phyloP scores from a whole-genome alignment of 129 eudicot genomes.

The Artemisia annua region DNA sequence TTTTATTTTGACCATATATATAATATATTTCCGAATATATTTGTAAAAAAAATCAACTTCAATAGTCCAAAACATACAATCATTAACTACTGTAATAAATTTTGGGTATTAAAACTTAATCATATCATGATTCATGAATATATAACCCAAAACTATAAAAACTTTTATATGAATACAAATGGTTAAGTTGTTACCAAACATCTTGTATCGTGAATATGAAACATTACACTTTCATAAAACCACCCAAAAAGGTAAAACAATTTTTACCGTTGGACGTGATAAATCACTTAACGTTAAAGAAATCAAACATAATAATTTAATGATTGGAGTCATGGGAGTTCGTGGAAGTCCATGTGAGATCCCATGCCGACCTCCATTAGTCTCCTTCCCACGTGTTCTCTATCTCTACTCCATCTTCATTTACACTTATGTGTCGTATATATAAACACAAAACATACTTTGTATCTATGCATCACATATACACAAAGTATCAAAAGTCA shows the following conservation, averaged over 20 bases:
- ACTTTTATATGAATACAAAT: too few relatives aligned
- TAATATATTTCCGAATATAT: too few relatives aligned
- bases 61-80: too few relatives aligned
- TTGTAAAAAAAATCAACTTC: too few relatives aligned
- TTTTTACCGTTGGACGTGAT: not conserved
- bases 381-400: constrained; percentile 40
- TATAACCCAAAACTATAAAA: too few relatives aligned
- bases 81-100: too few relatives aligned
- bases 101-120: too few relatives aligned
- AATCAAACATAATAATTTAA: not conserved
- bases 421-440: not conserved
- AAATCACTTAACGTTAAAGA: not conserved
- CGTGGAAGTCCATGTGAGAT: constrained; percentile 36
- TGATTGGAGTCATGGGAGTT: constrained; percentile 21
- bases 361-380: constrained; percentile 43
- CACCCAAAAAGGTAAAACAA: too few relatives aligned
- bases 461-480: constrained; percentile 7
- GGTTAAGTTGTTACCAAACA: too few relatives aligned
- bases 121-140: not conserved
- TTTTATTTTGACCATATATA: too few relatives aligned
- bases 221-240: too few relatives aligned
- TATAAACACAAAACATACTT: not conserved
- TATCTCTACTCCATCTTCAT: constrained; percentile 32
- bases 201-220: too few relatives aligned
- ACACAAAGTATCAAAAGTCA: not conserved